Conservation (phyloP, 1,284 basidiomycete species). For the Cutaneotrichosporon sp. region DNA sequence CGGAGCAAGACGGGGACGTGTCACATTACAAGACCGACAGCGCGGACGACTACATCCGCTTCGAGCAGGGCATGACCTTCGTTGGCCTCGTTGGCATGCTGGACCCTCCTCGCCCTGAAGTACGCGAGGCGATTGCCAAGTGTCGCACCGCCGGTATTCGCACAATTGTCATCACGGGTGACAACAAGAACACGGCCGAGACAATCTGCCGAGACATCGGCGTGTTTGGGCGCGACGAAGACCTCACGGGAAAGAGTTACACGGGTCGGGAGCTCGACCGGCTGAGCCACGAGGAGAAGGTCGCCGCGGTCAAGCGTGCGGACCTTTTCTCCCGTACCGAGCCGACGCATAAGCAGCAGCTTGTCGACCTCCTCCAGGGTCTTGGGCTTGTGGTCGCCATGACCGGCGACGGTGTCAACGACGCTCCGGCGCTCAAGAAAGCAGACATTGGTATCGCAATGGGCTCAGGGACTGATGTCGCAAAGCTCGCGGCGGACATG, state of each 20-base stretch:
- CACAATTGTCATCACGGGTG: slow-evolving; percentile 96
- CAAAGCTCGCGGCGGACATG: slow-evolving; percentile 96
- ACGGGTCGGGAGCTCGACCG: slow-evolving; percentile 89
- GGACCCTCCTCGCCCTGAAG: slow-evolving; percentile 95
- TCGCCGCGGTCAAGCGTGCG: slow-evolving; percentile 77
- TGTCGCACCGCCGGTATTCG: slow-evolving; percentile 91
- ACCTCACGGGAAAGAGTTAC: slow-evolving; percentile 84
- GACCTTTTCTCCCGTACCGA: slow-evolving; percentile 90
- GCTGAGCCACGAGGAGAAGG: slow-evolving; percentile 71
- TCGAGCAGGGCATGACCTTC: slow-evolving; percentile 87
- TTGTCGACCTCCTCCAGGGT: slow-evolving; percentile 91
- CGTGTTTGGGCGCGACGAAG: slow-evolving; percentile 76
- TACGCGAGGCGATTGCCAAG: slow-evolving; percentile 76
- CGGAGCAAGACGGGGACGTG: slow-evolving; percentile 69
- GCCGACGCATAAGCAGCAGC: slow-evolving; percentile 88
- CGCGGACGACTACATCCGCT: slow-evolving; percentile 74
- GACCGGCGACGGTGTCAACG: slow-evolving; percentile 95
- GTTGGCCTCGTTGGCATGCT: slow-evolving; percentile 96
- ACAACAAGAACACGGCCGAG: slow-evolving; percentile 97
- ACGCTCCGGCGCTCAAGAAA: slow-evolving; percentile 92
- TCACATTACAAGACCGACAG: slow-evolving; percentile 73
- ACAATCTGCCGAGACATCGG: slow-evolving; percentile 95
- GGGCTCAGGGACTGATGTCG: slow-evolving; percentile 98
- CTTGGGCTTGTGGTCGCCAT: slow-evolving; percentile 95
- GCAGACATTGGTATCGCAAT: slow-evolving; percentile 99